phyloP scores from a whole-genome alignment of 495 filamentous ascomycete genomes.

The Penicillium canariense region DNA sequence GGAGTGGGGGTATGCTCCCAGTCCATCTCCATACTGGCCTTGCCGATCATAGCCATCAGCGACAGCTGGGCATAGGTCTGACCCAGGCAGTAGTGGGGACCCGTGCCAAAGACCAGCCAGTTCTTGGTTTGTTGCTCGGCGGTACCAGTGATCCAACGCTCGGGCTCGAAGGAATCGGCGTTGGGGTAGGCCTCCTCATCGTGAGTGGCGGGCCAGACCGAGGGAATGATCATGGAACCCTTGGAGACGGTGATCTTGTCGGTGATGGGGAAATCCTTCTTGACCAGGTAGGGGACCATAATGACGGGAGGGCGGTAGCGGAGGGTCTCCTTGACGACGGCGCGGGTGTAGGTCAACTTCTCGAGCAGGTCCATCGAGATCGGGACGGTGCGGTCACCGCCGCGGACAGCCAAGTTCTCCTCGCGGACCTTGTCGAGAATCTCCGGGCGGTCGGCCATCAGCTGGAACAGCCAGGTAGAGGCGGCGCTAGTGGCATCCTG shows the following conservation, averaged over 20 bases:
- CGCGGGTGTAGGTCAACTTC: constrained; percentile 84
- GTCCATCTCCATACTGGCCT: constrained; percentile 85
- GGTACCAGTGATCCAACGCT: constrained; percentile 87
- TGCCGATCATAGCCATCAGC: constrained; percentile 87
- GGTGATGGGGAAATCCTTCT: constrained; percentile 93
- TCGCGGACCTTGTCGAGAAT: constrained; percentile 86
- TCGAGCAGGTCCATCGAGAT: constrained; percentile 84
- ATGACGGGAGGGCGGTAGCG: constrained; percentile 95
- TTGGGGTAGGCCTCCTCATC: constrained; percentile 91
- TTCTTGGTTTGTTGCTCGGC: constrained; percentile 95
- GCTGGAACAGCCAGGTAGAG: constrained; percentile 91
- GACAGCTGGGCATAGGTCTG: constrained; percentile 92
- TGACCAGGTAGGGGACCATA: constrained; percentile 95
- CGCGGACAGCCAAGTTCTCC: constrained; percentile 77
- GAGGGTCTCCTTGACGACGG: constrained; percentile 88
- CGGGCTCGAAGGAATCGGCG: constrained; percentile 82
- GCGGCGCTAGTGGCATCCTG: constrained; percentile 96
- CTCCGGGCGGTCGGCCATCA: constrained; percentile 91
- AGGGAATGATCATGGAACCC: constrained; percentile 91
- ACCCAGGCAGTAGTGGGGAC: constrained; percentile 94
- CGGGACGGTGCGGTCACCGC: constrained; percentile 68
- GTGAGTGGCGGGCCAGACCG: constrained; percentile 84
- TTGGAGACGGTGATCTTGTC: constrained; percentile 87
- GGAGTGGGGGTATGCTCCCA: constrained; percentile 87
- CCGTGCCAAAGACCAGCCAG: constrained; percentile 94